phyloP scores from a whole-genome alignment of 768 basidiomycete species.

The Lepiota venenata region DNA sequence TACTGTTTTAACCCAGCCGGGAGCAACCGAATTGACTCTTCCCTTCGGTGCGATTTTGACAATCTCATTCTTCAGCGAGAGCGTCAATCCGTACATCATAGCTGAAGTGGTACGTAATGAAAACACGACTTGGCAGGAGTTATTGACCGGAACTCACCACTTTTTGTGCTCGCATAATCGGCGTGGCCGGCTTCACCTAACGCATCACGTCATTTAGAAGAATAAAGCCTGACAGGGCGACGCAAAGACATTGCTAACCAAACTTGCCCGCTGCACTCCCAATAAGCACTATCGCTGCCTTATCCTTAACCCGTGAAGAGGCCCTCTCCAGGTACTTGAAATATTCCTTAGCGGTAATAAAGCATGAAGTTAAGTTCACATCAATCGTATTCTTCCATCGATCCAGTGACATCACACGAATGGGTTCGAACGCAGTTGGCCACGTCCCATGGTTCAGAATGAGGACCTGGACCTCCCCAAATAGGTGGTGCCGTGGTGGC shows the following conservation, averaged over 20 bases:
- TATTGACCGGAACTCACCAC: slow-evolving; percentile 40
- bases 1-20: slow-evolving; percentile 64
- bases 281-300: slow-evolving; percentile 59
- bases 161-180: slow-evolving; percentile 66
- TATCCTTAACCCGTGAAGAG: slow-evolving; percentile 41
- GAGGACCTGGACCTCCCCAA: slow-evolving; percentile 51
- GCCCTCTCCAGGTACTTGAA: slow-evolving; percentile 40
- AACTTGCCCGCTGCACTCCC: slow-evolving; percentile 73
- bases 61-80: slow-evolving; percentile 76
- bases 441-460: slow-evolving; percentile 62
- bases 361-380: slow-evolving; percentile 62
- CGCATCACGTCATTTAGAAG: neutral
- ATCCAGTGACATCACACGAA: slow-evolving; percentile 55
- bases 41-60: slow-evolving; percentile 68
- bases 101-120: slow-evolving; percentile 28
- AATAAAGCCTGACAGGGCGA: neutral
- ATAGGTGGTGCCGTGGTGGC: slow-evolving; percentile 27
- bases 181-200: slow-evolving; percentile 55
- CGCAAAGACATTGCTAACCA: slow-evolving; percentile 28
- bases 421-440: slow-evolving; percentile 37
- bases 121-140: neutral
- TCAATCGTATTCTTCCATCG: slow-evolving; percentile 62
- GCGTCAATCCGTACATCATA: slow-evolving; percentile 68
- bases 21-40: slow-evolving; percentile 69
- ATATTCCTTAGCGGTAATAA: slow-evolving; percentile 61